Base-by-base conservation (phyloP, 2,329 filamentous ascomycete genomes). In the Colletotrichum kahawae region DNA sequence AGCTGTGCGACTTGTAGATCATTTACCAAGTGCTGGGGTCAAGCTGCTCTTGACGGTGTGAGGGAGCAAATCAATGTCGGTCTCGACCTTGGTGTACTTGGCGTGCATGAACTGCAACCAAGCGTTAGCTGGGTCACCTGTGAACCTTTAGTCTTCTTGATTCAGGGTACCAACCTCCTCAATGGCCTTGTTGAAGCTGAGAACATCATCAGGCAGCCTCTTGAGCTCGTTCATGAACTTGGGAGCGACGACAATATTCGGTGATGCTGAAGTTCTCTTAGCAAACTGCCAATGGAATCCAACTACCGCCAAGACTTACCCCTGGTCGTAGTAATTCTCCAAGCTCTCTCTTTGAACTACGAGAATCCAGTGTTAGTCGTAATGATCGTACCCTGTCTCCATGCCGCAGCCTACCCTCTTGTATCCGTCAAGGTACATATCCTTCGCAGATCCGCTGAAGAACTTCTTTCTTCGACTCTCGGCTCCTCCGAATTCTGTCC, bases 61-160 rank as follows among this genome's bases (percentile, higher is more conserved):
- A 71, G 24, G 84, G 54, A n/a, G 79, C 67, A 14, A 74, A 2
- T 60, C 51, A 10, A 80, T 70, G 7, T 80, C 78, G 8, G 77
- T 75, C 0, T 78, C 63, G 21, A 85, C 67, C 36, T 78, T 77
- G n/a, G 82, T 84, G 77, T 85, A 84, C 71, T 83, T 82, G 9
- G 79, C 54, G 24, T 83, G 79, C 79, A 84, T 79, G 2, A 67
- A 70, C 80, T 84, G 63, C 12, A 5, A 7, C 7, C 2, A 1
- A 14, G 13, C 5, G 7, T 51, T 51, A 51, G 43, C n/a, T 7
- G 2, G 1, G 8, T 62, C 9, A 70, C 36, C 16, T 7, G 14
- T 13, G 1, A 13, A 7, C 29, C 18, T 34, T 4, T 5, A 34
- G 2, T 38, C 16, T 16, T 8, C 16, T n/a, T 24, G 43, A 54